Evolutionary conservation across 805 yeast genomes (phyloP).

Genomic region (Saccharomycopsis schoenii): DNA sequence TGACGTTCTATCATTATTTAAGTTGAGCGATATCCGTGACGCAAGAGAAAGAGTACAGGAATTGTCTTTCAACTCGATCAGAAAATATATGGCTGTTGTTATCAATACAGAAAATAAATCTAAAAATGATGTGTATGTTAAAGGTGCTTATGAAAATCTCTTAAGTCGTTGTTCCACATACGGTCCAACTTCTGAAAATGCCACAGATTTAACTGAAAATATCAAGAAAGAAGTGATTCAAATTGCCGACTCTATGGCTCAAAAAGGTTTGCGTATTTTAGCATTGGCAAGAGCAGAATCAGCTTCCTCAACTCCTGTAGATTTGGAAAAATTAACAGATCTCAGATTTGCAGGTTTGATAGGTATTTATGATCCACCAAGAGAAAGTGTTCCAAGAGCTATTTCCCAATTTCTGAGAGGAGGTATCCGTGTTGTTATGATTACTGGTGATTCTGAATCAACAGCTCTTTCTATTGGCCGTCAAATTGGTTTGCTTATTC

Average conservation of each 20-base stretch:
- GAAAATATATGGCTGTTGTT: conserved; percentile 87
- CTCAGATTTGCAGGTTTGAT: conserved; percentile 75
- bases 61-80: conserved; percentile 71
- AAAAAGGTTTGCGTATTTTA: conserved; percentile 77
- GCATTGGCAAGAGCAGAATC: conserved; percentile 56
- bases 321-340: conserved; percentile 33
- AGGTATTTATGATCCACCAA: conserved; percentile 98
- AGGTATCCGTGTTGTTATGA: conserved; percentile 97
- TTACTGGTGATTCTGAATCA: conserved; percentile 87
- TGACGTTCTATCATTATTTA: conserved; percentile 63
- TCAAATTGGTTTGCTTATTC: conserved; percentile 81
- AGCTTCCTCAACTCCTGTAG: not conserved
- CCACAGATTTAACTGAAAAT: conserved; percentile 25
- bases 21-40: conserved; percentile 59
- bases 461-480: conserved; percentile 80
- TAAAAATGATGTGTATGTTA: conserved; percentile 55
- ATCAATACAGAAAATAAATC: conserved; percentile 47
- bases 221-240: conserved; percentile 35
- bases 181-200: conserved; percentile 42
- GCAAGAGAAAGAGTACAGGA: conserved; percentile 55
- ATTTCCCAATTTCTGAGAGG: conserved; percentile 73
- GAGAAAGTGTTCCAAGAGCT: conserved; percentile 73
- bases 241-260: conserved; percentile 58
- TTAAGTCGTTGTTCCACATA: conserved; percentile 44
- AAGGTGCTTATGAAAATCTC: conserved; percentile 85